Evolutionary conservation across 331 rosid genomes (phyloP).

Genomic region (Pyrus hybrid): DNA sequence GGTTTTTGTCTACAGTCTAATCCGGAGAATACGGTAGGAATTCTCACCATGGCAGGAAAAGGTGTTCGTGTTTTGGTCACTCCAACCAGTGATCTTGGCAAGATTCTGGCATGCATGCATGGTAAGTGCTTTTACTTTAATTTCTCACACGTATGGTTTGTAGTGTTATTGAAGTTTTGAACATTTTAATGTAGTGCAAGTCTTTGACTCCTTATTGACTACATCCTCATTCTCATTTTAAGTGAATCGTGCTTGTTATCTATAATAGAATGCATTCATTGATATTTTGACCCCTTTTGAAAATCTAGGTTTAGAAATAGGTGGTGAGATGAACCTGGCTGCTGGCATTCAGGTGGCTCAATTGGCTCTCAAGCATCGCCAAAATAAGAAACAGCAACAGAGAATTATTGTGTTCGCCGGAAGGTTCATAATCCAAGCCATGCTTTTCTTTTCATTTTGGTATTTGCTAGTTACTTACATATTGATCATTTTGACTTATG

Average conservation of each 20-base stretch:
- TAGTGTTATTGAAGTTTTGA: background rate
- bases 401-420: conserved; percentile 90
- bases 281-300: background rate
- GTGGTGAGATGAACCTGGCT: conserved; percentile 94
- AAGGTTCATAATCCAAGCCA: conserved; percentile 34
- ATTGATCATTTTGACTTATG: background rate
- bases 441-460: background rate
- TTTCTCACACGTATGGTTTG: background rate
- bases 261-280: background rate
- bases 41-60: conserved; percentile 93
- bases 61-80: conserved; percentile 90
- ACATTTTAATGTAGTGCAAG: background rate
- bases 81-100: conserved; percentile 91
- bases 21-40: conserved; percentile 94
- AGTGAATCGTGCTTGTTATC: background rate
- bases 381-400: conserved; percentile 98
- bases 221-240: background rate
- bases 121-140: conserved; percentile 39
- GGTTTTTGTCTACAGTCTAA: conserved; percentile 49
- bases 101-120: conserved; percentile 89
- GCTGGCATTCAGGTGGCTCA: conserved; percentile 96
- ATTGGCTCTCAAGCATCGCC: conserved; percentile 92
- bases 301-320: conserved; percentile 71
- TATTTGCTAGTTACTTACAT: background rate
- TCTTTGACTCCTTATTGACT: background rate